A percentile compares a stretch with the other conserved stretches of the same genome.
Evolutionary conservation across 73 alveolate species (phyloP).

Genomic region (Paramecium octaurelia): DNA sequence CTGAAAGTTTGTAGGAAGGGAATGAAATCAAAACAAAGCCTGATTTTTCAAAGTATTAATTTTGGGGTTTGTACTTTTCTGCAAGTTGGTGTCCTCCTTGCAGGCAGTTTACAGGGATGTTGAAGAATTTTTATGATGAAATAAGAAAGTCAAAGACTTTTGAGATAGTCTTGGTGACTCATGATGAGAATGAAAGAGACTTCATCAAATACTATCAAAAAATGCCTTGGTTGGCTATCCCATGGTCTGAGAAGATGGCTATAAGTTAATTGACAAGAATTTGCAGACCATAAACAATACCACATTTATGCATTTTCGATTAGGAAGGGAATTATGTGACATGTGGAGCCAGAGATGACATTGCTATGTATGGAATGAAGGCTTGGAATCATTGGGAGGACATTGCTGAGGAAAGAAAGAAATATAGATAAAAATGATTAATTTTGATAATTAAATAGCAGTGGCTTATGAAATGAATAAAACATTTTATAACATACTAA

Average conservation of each 20-base stretch:
- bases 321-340: background rate
- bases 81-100: slow-evolving; percentile 99
- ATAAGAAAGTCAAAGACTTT: slow-evolving; percentile 65
- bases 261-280: background rate
- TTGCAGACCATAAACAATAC: slow-evolving; percentile 9
- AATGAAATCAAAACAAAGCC: background rate
- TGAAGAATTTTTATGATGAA: slow-evolving; percentile 77
- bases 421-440: slow-evolving; percentile 13
- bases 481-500: background rate
- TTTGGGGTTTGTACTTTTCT: slow-evolving; percentile 80
- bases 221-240: slow-evolving; percentile 74
- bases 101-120: slow-evolving; percentile 88
- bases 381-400: slow-evolving; percentile 49
- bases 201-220: slow-evolving; percentile 56
- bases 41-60: background rate
- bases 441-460: background rate
- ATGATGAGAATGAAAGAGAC: slow-evolving; percentile 48
- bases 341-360: slow-evolving; percentile 9
- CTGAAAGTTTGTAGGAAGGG: background rate
- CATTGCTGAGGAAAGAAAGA: slow-evolving; percentile 10
- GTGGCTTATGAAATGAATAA: background rate
- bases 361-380: background rate
- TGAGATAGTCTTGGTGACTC: slow-evolving; percentile 68
- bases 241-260: slow-evolving; percentile 51
- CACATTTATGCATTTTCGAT: slow-evolving; percentile 24